A percentile compares a stretch with the other conserved stretches of the same genome.
phyloP scores from a whole-genome alignment of 176 grass and related monocot species.

The Melocanna baccifera region DNA sequence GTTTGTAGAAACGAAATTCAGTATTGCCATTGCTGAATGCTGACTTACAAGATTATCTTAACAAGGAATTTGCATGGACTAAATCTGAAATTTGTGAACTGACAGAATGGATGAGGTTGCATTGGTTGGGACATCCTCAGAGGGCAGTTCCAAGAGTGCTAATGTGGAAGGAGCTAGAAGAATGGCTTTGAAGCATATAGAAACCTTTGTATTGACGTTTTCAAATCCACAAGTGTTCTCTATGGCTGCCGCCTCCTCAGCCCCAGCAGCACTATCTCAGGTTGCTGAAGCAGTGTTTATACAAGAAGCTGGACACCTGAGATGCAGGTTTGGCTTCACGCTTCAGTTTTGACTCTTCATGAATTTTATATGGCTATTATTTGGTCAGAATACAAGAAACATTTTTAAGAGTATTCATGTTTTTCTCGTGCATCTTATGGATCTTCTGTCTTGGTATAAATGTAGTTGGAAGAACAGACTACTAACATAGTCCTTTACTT shows the following conservation, averaged over 20 bases:
- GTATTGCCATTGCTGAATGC: background rate
- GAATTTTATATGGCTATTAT: background rate
- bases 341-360: background rate
- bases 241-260: conserved; percentile 63
- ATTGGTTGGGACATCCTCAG: conserved; percentile 65
- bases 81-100: conserved; percentile 33
- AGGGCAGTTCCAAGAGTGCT: conserved; percentile 73
- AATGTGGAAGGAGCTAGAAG: conserved; percentile 89
- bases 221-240: conserved; percentile 86
- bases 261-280: conserved; percentile 60
- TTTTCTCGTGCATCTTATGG: conserved; percentile 20
- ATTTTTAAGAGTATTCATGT: background rate
- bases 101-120: conserved; percentile 89
- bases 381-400: background rate
- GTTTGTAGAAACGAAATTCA: background rate
- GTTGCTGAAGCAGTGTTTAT: conserved; percentile 84
- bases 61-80: conserved; percentile 15
- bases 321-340: conserved; percentile 82
- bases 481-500: conserved; percentile 35
- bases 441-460: background rate
- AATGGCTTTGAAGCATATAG: conserved; percentile 99
- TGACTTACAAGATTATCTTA: conserved; percentile 24
- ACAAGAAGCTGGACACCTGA: conserved; percentile 94
- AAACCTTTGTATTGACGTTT: conserved; percentile 79
- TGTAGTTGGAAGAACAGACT: conserved; percentile 23